Evolutionary conservation across 129 eudicot genomes (phyloP), one percentile per base, ranked within the genome.

Genomic region (Sambucus nigra): DNA sequence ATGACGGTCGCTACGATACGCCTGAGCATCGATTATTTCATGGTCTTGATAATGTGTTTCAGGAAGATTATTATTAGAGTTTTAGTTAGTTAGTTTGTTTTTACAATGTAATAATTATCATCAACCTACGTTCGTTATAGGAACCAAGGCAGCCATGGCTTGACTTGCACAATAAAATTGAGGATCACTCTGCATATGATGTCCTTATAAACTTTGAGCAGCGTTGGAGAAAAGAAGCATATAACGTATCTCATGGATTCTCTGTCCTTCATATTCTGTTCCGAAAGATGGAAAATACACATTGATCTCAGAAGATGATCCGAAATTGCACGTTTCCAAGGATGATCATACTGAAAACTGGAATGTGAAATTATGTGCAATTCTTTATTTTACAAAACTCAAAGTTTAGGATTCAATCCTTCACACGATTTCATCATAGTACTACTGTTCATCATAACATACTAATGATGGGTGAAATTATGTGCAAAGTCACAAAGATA

Each of bases 81-180:
- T n/a, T n/a, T n/a, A n/a, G n/a, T n/a, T n/a, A n/a, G n/a, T n/a
- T n/a, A n/a, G n/a, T n/a, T n/a, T n/a, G n/a, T n/a, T n/a, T n/a
- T n/a, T n/a, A n/a, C n/a, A n/a, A n/a, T n/a, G n/a, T n/a, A n/a
- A n/a, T n/a, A n/a, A n/a, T n/a, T n/a, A 66, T 57, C 98, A 91
- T 68, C 86, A 91, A 61, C 86, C 95, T 15, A 76, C 81, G 10
- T 74, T 60, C 62, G 74, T 87, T 15, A 95, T 91, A 79, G 74
- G 95, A 94, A 58, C 98, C 98, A 16, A 82, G 98, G 66, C 78
- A 91, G 70, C 98, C 98, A 61, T 91, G 98, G 98, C 98, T 84
- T 76, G 98, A 91, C 47, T 73, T 85, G 50, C 98, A 91, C 76
- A 70, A 89, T 75, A 73, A 64, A 69, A 79, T 91, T 62, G 98